Evolutionary conservation across 2,329 filamentous ascomycete species (phyloP), one percentile per base, ranked within the genome.

Genomic region (Aschersonia sp.): DNA sequence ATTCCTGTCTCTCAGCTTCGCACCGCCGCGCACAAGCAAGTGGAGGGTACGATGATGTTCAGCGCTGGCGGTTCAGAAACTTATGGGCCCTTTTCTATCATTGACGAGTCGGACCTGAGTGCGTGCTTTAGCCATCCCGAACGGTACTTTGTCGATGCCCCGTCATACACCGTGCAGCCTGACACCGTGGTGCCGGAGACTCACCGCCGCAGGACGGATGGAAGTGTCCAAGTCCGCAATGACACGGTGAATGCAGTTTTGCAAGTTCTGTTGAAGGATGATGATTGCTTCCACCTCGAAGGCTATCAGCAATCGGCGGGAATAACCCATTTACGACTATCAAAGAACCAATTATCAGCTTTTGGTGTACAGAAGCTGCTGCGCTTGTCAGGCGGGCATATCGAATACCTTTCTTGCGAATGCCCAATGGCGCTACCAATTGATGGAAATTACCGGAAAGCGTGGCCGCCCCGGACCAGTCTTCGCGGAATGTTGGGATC

Each of bases 281-380:
- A 49, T 31, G 53, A 48, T 6, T 48, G 45, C n/a, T 44, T n/a
- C 5, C 12, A 44, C n/a, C 10, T 37, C 10, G 42, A 56, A 5
- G 52, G 49, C 30, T 58, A 56, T 29, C 53, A 53, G 30, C 44
- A 41, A 14, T 50, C 55, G 11, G 12, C 30, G 4, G 62, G 62
- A 3, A 55, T 80, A 43, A 78, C 77, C 0, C 77, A 81, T 52
- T 58, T 82, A 12, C 67, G 70, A 45, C 51, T 82, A 9, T 74
- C 72, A 31, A 61, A 63, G 35, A 80, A 76, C 48, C 54, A 55
- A 1, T 56, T 81, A 40, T 72, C 73, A 0, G 57, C 64, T 0
- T 48, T 58, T 1, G 72, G 68, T 0, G 46, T 78, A 2, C 60
- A 65, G 41, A 61, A 55, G 12, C 51, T 79, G 4, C 55, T 81